These are phyloP conservation scores for Neurospora sp. DNA, from an alignment of 495 filamentous ascomycete genomes.

Conservation along the genomic window DNA sequence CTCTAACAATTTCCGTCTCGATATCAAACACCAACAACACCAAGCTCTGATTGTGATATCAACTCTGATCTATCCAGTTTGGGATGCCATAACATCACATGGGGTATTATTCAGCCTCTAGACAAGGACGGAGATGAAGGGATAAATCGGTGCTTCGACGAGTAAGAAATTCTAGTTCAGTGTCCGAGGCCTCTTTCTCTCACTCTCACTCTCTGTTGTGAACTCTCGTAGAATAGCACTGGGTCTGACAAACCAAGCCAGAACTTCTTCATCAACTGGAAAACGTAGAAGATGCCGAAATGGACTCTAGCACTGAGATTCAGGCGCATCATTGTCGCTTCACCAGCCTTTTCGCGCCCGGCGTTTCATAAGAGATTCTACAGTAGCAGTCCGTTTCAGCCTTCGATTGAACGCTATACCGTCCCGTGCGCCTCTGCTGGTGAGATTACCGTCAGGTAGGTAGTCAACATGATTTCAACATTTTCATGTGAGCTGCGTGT, in stretches of 20 bases:
- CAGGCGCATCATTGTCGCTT: not conserved
- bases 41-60: not conserved
- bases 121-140: not conserved
- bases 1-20: not conserved
- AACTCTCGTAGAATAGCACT: not conserved
- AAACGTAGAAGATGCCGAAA: constrained; percentile 6
- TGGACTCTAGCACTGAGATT: not conserved
- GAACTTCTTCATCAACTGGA: not conserved
- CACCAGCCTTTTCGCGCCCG: not conserved
- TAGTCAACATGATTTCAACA: not conserved
- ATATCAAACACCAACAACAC: not conserved
- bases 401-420: constrained; percentile 2
- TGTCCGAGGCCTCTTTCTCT: not conserved
- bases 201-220: not conserved
- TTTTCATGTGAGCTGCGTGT: not conserved
- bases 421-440: constrained; percentile 16
- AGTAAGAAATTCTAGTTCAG: not conserved
- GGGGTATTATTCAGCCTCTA: not conserved
- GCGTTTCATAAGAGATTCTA: not conserved
- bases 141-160: not conserved
- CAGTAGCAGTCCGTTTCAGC: not conserved
- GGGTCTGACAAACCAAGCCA: not conserved
- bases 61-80: not conserved
- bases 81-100: not conserved
- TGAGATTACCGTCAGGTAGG: constrained; percentile 17